Conservation (phyloP, 2,329 filamentous ascomycete genomes). For the Fusarium stilboides region DNA sequence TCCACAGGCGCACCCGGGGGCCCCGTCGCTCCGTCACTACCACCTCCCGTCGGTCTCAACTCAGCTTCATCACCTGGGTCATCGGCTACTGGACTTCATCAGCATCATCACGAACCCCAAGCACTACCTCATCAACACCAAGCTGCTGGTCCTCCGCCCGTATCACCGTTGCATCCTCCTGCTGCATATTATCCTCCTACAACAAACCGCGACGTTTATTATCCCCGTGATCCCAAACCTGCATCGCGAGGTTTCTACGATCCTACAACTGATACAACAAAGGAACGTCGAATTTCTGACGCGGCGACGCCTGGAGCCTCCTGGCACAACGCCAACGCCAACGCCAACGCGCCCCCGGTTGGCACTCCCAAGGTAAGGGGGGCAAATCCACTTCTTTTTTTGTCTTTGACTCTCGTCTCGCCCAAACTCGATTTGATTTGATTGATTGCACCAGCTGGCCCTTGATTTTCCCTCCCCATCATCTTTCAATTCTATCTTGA, state of each 20-base stretch:
- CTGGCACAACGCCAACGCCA: slow-evolving; percentile 59
- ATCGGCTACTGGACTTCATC: slow-evolving; percentile 44
- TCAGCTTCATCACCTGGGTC: slow-evolving; percentile 43
- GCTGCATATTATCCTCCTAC: slow-evolving; percentile 58
- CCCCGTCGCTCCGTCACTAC: slow-evolving; percentile 52
- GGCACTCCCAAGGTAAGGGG: slow-evolving; percentile 66
- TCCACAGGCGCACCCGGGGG: slow-evolving; percentile 50
- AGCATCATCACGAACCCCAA: slow-evolving; percentile 48
- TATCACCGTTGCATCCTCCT: slow-evolving; percentile 62
- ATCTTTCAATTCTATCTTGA: slow-evolving; percentile 34
- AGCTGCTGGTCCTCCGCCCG: slow-evolving; percentile 50
- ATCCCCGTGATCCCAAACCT: slow-evolving; percentile 57
- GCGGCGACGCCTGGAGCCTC: slow-evolving; percentile 51
- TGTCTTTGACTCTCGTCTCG: slow-evolving; percentile 47
- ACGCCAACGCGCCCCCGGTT: slow-evolving; percentile 56
- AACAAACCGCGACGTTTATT: slow-evolving; percentile 51
- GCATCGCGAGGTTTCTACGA: slow-evolving; percentile 67
- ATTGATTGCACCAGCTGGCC: slow-evolving; percentile 40
- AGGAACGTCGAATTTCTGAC: slow-evolving; percentile 63
- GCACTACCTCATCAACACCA: slow-evolving; percentile 43
- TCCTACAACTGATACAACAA: slow-evolving; percentile 66
- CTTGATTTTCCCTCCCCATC: slow-evolving; percentile 39
- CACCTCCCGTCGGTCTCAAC: slow-evolving; percentile 49
- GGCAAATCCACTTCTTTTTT: slow-evolving; percentile 52
- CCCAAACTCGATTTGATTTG: slow-evolving; percentile 39